Percentiles rank a stretch among this genome's conserved stretches.
Evolutionary conservation across 805 yeast genomes (phyloP).

Genomic region (Cyberlindnera mycetangii): DNA sequence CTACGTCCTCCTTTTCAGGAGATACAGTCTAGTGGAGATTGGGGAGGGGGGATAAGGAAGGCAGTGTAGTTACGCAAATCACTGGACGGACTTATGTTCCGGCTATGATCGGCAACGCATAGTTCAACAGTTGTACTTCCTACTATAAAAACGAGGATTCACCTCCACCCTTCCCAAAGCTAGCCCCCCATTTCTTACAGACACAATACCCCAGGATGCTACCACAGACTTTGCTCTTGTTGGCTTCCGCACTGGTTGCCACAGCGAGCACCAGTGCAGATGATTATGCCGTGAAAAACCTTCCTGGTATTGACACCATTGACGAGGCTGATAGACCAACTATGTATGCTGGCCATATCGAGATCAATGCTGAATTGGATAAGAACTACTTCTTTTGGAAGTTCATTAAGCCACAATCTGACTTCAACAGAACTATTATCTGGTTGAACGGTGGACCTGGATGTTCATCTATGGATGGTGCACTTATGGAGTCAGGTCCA

Average conservation of each 20-base stretch:
- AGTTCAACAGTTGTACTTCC: too few relatives aligned
- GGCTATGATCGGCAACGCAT: too few relatives aligned
- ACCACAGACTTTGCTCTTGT: background rate
- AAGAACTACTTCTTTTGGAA: slow-evolving; percentile 30
- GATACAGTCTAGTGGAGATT: too few relatives aligned
- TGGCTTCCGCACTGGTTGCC: background rate
- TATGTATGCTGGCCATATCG: slow-evolving; percentile 44
- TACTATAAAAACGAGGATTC: too few relatives aligned
- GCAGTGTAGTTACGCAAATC: too few relatives aligned
- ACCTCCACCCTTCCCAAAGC: too few relatives aligned
- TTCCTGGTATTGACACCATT: slow-evolving; percentile 23
- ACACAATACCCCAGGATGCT: too few relatives aligned
- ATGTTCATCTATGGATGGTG: slow-evolving; percentile 97
- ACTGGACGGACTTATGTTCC: too few relatives aligned
- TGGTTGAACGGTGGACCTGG: slow-evolving; percentile 99
- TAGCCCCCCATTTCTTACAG: too few relatives aligned
- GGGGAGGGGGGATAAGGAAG: too few relatives aligned
- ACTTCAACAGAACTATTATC: slow-evolving; percentile 48
- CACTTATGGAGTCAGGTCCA: slow-evolving; percentile 90
- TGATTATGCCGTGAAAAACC: slow-evolving; percentile 15
- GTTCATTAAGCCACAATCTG: slow-evolving; percentile 18
- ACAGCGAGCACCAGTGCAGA: slow-evolving; percentile 18
- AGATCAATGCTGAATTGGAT: slow-evolving; percentile 16
- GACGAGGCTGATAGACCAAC: slow-evolving; percentile 29
- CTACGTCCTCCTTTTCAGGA: too few relatives aligned